A percentile compares a stretch with the other conserved stretches of the same genome.
phyloP scores from a whole-genome alignment of 2,329 filamentous ascomycete species.

The Alternaria rosae region DNA sequence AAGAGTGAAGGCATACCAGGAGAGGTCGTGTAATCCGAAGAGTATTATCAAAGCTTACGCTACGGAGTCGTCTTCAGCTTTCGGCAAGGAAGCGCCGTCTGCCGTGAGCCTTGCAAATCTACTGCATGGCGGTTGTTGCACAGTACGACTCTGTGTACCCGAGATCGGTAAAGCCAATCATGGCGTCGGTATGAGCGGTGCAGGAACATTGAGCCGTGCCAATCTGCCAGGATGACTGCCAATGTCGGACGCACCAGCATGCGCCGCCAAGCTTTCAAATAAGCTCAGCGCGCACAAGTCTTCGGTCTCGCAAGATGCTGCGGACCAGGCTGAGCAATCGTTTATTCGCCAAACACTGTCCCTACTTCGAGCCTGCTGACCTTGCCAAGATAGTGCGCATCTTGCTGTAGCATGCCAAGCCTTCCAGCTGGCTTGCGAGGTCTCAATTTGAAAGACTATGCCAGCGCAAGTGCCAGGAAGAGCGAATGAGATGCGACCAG shows the following conservation, averaged over 20 bases:
- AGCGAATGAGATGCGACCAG: not conserved
- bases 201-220: not conserved
- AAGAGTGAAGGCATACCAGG: not conserved
- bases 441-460: not conserved
- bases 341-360: not conserved
- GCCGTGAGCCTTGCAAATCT: conserved; percentile 5
- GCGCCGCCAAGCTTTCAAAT: conserved; percentile 11
- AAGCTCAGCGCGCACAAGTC: conserved; percentile 4
- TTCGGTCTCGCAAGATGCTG: conserved; percentile 7
- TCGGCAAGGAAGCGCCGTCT: conserved; percentile 6
- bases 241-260: conserved; percentile 5
- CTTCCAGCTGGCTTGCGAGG: not conserved
- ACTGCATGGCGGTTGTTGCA: conserved; percentile 2
- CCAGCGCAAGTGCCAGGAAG: not conserved
- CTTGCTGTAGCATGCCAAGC: not conserved
- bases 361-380: not conserved
- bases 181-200: not conserved
- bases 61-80: not conserved
- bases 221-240: not conserved
- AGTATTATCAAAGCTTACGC: not conserved
- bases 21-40: not conserved
- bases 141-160: not conserved
- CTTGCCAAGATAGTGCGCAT: not conserved
- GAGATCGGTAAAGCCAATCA: not conserved
- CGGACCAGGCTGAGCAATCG: conserved; percentile 4